These are phyloP conservation scores for Arxiozyma telluris DNA, from an alignment of 1,139 yeast genomes.

Conservation along the genomic window DNA sequence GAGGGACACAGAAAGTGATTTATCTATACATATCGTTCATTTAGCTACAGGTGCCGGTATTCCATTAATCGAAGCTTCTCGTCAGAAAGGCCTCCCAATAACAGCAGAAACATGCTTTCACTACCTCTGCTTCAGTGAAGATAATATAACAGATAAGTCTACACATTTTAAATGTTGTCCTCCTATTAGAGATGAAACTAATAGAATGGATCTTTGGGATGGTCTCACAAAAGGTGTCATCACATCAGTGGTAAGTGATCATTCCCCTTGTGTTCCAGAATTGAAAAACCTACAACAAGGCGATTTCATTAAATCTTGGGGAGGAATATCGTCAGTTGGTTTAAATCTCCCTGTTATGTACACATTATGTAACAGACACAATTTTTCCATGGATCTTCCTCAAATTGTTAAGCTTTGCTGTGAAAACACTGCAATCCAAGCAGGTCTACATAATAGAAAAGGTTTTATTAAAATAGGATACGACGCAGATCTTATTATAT, in stretches of 20 bases:
- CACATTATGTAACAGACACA: conserved; percentile 49
- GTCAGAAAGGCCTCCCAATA: conserved; percentile 36
- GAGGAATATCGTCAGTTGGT: conserved; percentile 93
- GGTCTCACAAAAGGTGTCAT: conserved; percentile 59
- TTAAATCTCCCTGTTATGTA: conserved; percentile 73
- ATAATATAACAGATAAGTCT: conserved; percentile 60
- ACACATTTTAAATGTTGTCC: conserved; percentile 93
- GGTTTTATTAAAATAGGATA: conserved; percentile 64
- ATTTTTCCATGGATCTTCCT: conserved; percentile 32
- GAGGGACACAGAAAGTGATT: conserved; percentile 28
- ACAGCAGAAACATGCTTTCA: conserved; percentile 94
- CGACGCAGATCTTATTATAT: conserved; percentile 82
- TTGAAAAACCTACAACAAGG: conserved; percentile 74
- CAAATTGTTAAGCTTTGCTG: conserved; percentile 76
- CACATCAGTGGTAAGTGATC: conserved; percentile 88
- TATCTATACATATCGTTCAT: conserved; percentile 86
- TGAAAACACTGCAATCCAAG: conserved; percentile 75
- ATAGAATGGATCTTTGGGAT: conserved; percentile 65
- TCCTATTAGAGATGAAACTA: conserved; percentile 70
- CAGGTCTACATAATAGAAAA: conserved; percentile 63
- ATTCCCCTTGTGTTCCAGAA: conserved; percentile 92
- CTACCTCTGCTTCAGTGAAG: conserved; percentile 70
- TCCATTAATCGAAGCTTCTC: conserved; percentile 62
- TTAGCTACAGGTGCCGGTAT: conserved; percentile 77
- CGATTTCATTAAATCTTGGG: conserved; percentile 91